These are phyloP conservation scores for Sambucus nigra DNA, from an alignment of 129 eudicot genomes.

Conservation along the genomic window DNA sequence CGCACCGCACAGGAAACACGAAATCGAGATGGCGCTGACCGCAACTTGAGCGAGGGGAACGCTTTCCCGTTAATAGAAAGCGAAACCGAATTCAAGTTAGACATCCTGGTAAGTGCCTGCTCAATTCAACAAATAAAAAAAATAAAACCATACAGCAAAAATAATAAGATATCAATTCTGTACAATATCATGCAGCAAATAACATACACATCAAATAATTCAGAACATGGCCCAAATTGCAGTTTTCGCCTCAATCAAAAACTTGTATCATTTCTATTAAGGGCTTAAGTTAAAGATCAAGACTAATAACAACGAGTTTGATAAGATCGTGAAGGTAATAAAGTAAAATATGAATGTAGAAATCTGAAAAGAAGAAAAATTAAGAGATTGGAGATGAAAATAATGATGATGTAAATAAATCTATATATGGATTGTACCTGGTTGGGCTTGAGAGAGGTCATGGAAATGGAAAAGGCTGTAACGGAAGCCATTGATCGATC, in stretches of 20 bases:
- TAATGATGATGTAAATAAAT: not conserved
- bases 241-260: not conserved
- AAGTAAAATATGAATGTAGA: too few relatives aligned
- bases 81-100: conserved; percentile 17
- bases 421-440: conserved; percentile 12
- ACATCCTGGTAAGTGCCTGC: conserved; percentile 14
- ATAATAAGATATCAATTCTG: too few relatives aligned
- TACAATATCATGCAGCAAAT: too few relatives aligned
- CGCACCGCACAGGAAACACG: conserved; percentile 27
- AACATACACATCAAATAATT: too few relatives aligned
- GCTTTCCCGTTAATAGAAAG: conserved; percentile 15
- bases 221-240: not conserved
- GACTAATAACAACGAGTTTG: not conserved
- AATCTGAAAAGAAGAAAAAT: not conserved
- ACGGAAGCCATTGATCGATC: conserved; percentile 27
- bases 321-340: not conserved
- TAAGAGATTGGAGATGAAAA: not conserved
- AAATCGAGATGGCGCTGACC: conserved; percentile 22
- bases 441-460: conserved; percentile 23
- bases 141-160: not conserved
- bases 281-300: not conserved
- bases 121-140: not conserved
- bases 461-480: conserved; percentile 15
- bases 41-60: conserved; percentile 18
- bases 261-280: not conserved